Conservation (phyloP, 2,329 filamentous ascomycete genomes). For the Cladophialophora exuberans region DNA sequence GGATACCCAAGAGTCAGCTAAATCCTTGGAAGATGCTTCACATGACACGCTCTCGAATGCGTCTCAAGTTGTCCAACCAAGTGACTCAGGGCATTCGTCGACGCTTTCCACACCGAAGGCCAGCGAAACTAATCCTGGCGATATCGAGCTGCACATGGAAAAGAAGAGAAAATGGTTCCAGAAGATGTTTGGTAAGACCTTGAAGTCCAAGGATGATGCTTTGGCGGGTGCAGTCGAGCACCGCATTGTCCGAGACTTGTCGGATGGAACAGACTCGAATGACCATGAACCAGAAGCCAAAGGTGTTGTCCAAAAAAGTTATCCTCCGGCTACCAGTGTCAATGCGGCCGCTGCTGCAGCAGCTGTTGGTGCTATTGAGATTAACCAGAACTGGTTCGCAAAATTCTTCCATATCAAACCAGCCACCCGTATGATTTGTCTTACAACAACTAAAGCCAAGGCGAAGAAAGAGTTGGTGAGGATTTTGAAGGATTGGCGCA, state of each 20-base stretch:
- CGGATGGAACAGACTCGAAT: conserved; percentile 20
- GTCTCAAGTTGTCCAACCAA: conserved; percentile 34
- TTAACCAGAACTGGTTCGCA: conserved; percentile 83
- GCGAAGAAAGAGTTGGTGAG: conserved; percentile 76
- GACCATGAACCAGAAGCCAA: not conserved
- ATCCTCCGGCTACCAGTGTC: conserved; percentile 28
- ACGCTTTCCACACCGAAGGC: conserved; percentile 12
- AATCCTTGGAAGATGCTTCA: conserved; percentile 36
- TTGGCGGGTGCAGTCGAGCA: conserved; percentile 45
- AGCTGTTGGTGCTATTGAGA: conserved; percentile 57
- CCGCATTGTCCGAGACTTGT: conserved; percentile 26
- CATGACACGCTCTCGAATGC: conserved; percentile 26
- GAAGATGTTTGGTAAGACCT: conserved; percentile 32
- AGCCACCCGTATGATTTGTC: conserved; percentile 73
- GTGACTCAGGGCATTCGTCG: conserved; percentile 26
- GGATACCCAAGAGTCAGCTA: conserved; percentile 24
- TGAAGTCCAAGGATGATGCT: conserved; percentile 36
- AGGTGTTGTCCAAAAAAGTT: conserved; percentile 8
- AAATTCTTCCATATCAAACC: conserved; percentile 90
- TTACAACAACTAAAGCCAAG: conserved; percentile 71
- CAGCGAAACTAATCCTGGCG: conserved; percentile 17
- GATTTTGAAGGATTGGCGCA: conserved; percentile 77
- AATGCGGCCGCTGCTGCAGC: conserved; percentile 26
- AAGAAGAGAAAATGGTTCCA: conserved; percentile 34
- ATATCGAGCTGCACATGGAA: conserved; percentile 29